A percentile compares a stretch with the other conserved stretches of the same genome.
These are phyloP conservation scores for Termitomyces sp. DNA, from an alignment of 768 basidiomycete species.

Conservation along the genomic window DNA sequence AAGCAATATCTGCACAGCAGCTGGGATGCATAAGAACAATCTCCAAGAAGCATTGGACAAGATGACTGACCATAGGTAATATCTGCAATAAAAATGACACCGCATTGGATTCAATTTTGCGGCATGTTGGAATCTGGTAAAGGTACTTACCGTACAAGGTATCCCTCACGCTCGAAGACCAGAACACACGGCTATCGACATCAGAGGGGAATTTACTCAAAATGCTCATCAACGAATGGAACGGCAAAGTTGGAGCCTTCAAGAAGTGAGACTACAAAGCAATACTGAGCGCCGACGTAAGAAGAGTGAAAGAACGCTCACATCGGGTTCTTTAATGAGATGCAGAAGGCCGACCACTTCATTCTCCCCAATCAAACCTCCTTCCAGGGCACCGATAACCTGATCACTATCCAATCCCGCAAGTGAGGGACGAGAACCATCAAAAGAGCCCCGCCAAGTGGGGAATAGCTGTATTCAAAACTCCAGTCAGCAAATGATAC, in stretches of 20 bases:
- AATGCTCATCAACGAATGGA: constrained; percentile 70
- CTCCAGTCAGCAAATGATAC: not conserved
- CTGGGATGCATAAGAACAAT: constrained; percentile 16
- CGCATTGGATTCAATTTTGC: not conserved
- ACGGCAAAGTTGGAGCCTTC: constrained; percentile 79
- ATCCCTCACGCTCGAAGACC: constrained; percentile 59
- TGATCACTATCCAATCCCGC: constrained; percentile 54
- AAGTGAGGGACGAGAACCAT: constrained; percentile 62
- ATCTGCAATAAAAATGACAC: constrained; percentile 20
- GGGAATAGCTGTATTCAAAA: constrained; percentile 59
- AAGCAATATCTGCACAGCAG: constrained; percentile 55
- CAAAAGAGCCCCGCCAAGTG: constrained; percentile 72
- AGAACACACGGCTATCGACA: constrained; percentile 70
- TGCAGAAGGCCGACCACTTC: constrained; percentile 64
- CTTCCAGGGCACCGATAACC: constrained; percentile 54
- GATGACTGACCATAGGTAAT: constrained; percentile 28
- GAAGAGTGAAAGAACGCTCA: constrained; percentile 25
- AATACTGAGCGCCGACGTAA: constrained; percentile 7
- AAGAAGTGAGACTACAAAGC: constrained; percentile 69
- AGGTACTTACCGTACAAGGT: constrained; percentile 53
- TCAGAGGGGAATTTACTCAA: constrained; percentile 76
- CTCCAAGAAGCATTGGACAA: not conserved
- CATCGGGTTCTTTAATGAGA: constrained; percentile 74
- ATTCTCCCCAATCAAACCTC: constrained; percentile 57
- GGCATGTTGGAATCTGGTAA: not conserved